These are phyloP conservation scores for Bolboschoenus planiculmis DNA, from an alignment of 176 grass and related monocot genomes.

Conservation along the genomic window DNA sequence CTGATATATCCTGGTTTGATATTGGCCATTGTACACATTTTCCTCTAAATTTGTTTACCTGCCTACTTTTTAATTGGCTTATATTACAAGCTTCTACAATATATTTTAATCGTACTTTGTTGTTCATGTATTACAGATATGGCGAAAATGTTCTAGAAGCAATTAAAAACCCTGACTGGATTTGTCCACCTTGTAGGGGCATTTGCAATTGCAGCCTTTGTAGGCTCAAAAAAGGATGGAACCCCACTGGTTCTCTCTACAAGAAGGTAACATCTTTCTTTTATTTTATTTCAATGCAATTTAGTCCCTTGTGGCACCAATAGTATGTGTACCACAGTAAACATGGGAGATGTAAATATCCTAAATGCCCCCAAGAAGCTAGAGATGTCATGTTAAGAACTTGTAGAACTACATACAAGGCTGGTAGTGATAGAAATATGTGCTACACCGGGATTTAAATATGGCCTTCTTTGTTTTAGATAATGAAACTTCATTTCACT, in stretches of 20 bases:
- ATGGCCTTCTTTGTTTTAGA: background rate
- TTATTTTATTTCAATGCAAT: background rate
- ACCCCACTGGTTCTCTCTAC: slow-evolving; percentile 53
- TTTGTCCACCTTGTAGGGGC: slow-evolving; percentile 79
- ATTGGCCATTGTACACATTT: background rate
- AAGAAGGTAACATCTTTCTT: slow-evolving; percentile 43
- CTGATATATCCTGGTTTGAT: background rate
- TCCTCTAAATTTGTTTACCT: background rate
- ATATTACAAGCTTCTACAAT: background rate
- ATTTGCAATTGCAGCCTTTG: slow-evolving; percentile 98
- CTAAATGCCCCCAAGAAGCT: background rate
- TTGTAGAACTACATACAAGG: background rate
- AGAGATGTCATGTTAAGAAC: background rate
- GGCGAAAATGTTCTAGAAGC: slow-evolving; percentile 94
- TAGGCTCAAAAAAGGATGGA: slow-evolving; percentile 92
- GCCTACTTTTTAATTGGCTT: background rate
- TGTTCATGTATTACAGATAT: slow-evolving; percentile 44
- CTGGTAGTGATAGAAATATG: background rate
- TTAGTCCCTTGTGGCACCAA: background rate
- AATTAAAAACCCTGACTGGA: slow-evolving; percentile 66
- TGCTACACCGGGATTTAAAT: background rate
- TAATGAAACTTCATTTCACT: background rate
- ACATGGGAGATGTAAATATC: background rate
- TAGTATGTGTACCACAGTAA: background rate
- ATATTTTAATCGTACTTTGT: background rate